phyloP scores from a whole-genome alignment of 2,329 filamentous ascomycete genomes.

The Parasarocladium wereldwijsianum region DNA sequence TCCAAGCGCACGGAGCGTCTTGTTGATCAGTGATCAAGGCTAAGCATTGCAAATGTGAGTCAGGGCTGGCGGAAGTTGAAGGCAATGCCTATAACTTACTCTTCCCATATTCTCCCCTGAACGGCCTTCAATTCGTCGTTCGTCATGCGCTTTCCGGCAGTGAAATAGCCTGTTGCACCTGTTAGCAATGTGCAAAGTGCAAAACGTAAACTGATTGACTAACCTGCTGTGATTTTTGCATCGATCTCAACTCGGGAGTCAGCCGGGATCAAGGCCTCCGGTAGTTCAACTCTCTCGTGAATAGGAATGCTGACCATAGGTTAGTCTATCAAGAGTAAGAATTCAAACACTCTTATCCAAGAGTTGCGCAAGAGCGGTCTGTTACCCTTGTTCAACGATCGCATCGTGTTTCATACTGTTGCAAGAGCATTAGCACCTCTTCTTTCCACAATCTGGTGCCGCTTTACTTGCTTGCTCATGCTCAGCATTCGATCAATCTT shows the following conservation, averaged over 20 bases:
- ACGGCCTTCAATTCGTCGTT: constrained; percentile 74
- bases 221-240: constrained; percentile 91
- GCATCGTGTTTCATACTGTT: constrained; percentile 79
- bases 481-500: constrained; percentile 98
- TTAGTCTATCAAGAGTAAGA: constrained; percentile 10
- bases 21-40: no score
- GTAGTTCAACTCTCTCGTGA: constrained; percentile 78
- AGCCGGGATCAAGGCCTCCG: constrained; percentile 83
- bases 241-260: constrained; percentile 98
- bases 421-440: constrained; percentile 12
- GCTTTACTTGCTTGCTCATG: constrained; percentile 71
- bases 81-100: constrained; percentile 26
- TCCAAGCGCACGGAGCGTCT: no score
- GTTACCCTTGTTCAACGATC: constrained; percentile 66
- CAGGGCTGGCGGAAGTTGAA: no score
- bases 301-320: constrained; percentile 55
- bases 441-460: no score
- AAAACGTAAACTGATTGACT: constrained; percentile 15
- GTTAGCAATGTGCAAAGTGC: neutral
- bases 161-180: constrained; percentile 50
- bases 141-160: constrained; percentile 78
- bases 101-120: constrained; percentile 84
- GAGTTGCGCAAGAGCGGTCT: constrained; percentile 6
- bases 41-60: no score
- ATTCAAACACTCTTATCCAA: neutral